These are phyloP conservation scores for Westerdykella sp. DNA, from an alignment of 2,329 filamentous ascomycete genomes.

Conservation along the genomic window DNA sequence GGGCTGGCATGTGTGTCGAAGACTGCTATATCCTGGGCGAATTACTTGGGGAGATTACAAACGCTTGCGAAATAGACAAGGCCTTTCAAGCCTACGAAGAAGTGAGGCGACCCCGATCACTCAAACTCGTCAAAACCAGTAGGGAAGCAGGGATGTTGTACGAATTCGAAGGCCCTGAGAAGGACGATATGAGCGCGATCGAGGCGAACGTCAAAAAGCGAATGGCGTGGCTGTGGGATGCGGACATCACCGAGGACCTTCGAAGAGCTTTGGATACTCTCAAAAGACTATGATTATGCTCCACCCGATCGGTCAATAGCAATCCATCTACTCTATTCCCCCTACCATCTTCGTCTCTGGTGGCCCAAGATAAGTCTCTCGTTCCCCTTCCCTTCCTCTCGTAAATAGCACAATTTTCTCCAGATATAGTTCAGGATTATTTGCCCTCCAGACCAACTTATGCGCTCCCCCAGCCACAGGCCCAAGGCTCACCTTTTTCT, in stretches of 20 bases:
- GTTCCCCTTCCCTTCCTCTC: conserved; percentile 1
- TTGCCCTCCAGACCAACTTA: conserved; percentile 34
- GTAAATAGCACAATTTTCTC: conserved; percentile 3
- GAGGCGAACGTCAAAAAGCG: conserved; percentile 22
- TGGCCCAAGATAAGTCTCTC: conserved; percentile 5
- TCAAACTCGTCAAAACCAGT: conserved; percentile 38
- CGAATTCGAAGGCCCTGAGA: conserved; percentile 31
- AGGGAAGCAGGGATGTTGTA: conserved; percentile 37
- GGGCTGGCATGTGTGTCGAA: conserved; percentile 52
- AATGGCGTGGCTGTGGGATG: conserved; percentile 39
- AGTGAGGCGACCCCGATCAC: conserved; percentile 35
- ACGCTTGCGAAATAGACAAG: conserved; percentile 14
- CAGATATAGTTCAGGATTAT: conserved; percentile 12
- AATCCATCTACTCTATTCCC: not conserved
- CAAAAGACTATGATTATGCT: too few species aligned
- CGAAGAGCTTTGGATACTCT: conserved; percentile 10
- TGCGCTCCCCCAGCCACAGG: conserved; percentile 15
- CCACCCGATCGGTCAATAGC: too few species aligned
- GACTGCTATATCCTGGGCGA: conserved; percentile 45
- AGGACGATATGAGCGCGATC: conserved; percentile 32
- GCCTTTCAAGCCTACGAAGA: conserved; percentile 38
- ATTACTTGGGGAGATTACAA: conserved; percentile 25
- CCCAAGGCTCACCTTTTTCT: conserved; percentile 22
- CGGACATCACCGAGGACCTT: conserved; percentile 32
- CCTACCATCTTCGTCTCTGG: conserved; percentile 1